These are phyloP conservation scores for Nosema muscidifuracis DNA, from an alignment of 371 early-diverging fungal genomes.

Conservation along the genomic window DNA sequence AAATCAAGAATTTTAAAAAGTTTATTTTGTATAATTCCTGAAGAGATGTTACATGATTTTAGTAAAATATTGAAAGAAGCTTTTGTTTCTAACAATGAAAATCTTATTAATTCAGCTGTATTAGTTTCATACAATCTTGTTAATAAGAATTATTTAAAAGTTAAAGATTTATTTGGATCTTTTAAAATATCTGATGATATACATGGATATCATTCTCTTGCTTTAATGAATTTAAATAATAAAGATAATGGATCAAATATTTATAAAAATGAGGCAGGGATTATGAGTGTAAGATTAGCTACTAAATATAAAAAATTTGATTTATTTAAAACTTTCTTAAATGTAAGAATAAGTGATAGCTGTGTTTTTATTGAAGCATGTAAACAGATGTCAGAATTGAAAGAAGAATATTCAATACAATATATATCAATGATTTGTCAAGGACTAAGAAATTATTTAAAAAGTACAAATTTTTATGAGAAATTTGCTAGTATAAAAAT, in stretches of 20 bases:
- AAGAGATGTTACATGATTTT: slow-evolving; percentile 58
- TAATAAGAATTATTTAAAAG: slow-evolving; percentile 38
- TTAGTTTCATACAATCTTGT: slow-evolving; percentile 31
- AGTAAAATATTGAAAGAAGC: slow-evolving; percentile 54
- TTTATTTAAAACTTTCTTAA: slow-evolving; percentile 22
- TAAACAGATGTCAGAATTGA: slow-evolving; percentile 19
- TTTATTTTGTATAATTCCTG: slow-evolving; percentile 56
- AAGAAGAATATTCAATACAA: slow-evolving; percentile 30
- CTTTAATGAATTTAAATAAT: slow-evolving; percentile 26
- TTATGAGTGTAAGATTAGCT: slow-evolving; percentile 14
- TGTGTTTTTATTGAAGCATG: slow-evolving; percentile 46
- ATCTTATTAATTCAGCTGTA: slow-evolving; percentile 40
- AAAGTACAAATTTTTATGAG: slow-evolving; percentile 24
- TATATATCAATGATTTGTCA: slow-evolving; percentile 45
- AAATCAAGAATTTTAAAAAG: slow-evolving; percentile 44
- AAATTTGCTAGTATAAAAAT: slow-evolving; percentile 56
- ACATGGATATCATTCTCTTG: slow-evolving; percentile 38
- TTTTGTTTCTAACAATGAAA: slow-evolving; percentile 33
- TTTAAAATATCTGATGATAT: slow-evolving; percentile 42
- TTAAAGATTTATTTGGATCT: slow-evolving; percentile 27
- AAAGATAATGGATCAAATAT: slow-evolving; percentile 16
- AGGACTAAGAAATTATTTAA: slow-evolving; percentile 45
- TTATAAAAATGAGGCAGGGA: slow-evolving; percentile 22
- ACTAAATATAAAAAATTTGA: slow-evolving; percentile 1
- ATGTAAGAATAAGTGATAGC: slow-evolving; percentile 18